Evolutionary conservation across 768 basidiomycete genomes (phyloP).

Genomic region (Sistotremastrum niveocremeum): DNA sequence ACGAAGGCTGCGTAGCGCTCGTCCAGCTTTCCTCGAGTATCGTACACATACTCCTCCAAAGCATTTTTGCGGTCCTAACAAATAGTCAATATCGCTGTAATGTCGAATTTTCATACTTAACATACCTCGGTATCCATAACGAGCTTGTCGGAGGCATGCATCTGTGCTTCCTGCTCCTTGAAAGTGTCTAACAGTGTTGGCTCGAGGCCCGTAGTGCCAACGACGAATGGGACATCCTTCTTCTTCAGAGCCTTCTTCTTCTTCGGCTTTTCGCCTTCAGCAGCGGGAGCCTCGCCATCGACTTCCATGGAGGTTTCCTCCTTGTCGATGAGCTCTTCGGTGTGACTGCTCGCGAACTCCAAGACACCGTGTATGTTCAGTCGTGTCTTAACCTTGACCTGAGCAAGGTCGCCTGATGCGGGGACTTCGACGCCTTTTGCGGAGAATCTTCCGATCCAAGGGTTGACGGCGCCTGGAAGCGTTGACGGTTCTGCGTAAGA

Average conservation of each 20-base stretch:
- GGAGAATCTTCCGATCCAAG: constrained; percentile 71
- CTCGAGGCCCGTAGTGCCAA: constrained; percentile 52
- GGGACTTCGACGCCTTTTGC: constrained; percentile 64
- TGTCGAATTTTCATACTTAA: constrained; percentile 4
- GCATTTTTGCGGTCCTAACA: constrained; percentile 94
- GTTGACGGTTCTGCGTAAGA: constrained; percentile 57
- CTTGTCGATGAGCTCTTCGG: constrained; percentile 70
- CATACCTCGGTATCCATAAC: constrained; percentile 93
- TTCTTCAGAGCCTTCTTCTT: constrained; percentile 82
- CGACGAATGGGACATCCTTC: constrained; percentile 64
- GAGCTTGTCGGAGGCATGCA: constrained; percentile 88
- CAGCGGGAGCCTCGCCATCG: constrained; percentile 25
- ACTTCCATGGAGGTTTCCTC: constrained; percentile 69
- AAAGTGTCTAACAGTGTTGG: constrained; percentile 44
- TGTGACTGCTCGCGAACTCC: constrained; percentile 77
- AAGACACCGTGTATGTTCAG: constrained; percentile 77
- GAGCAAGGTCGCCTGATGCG: constrained; percentile 57
- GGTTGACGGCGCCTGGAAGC: constrained; percentile 72
- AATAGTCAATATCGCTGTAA: neutral
- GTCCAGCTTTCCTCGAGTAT: constrained; percentile 85
- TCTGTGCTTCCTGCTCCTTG: constrained; percentile 75
- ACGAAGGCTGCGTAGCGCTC: constrained; percentile 72
- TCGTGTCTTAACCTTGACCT: constrained; percentile 84
- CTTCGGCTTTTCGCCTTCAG: constrained; percentile 47
- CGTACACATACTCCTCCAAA: constrained; percentile 97